Conservation (phyloP, 768 basidiomycete genomes). For the Boletus subcaerulescens region DNA sequence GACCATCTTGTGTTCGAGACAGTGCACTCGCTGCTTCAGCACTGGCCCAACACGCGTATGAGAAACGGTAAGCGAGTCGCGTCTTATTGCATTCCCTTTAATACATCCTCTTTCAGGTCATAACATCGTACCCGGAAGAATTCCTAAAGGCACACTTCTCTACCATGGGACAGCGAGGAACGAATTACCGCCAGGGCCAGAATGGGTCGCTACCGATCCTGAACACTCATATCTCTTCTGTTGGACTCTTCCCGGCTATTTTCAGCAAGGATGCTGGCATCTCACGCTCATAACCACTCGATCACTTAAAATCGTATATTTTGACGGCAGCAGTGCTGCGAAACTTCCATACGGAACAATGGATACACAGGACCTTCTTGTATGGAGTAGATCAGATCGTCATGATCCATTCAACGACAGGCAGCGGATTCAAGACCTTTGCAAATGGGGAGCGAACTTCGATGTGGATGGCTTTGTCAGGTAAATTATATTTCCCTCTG, state of each 20-base stretch:
- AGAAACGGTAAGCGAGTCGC: conserved; percentile 35
- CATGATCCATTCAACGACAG: conserved; percentile 29
- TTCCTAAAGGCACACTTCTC: conserved; percentile 36
- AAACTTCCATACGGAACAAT: conserved; percentile 41
- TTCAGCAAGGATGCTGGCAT: conserved; percentile 13
- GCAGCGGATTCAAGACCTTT: conserved; percentile 37
- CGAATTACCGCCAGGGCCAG: conserved; percentile 26
- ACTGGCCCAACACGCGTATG: conserved; percentile 47
- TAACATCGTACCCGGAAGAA: conserved; percentile 29
- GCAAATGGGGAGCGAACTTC: conserved; percentile 41
- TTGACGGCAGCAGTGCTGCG: conserved; percentile 50
- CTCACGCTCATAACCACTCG: conserved; percentile 20
- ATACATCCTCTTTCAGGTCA: conserved; percentile 18
- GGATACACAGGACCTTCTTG: conserved; percentile 48
- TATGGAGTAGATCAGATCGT: conserved; percentile 35
- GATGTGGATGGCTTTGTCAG: conserved; percentile 48
- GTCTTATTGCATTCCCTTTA: conserved; percentile 12
- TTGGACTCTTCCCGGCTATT: neutral
- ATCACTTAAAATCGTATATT: conserved; percentile 46
- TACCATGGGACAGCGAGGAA: conserved; percentile 30
- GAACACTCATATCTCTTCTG: conserved; percentile 42
- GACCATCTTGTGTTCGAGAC: conserved; percentile 25
- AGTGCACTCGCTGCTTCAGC: conserved; percentile 34
- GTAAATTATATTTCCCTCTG: conserved; percentile 11
- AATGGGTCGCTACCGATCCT: conserved; percentile 36